Evolutionary conservation across 768 basidiomycete species (phyloP).

Genomic region (Omphalotus guepiniiformis): DNA sequence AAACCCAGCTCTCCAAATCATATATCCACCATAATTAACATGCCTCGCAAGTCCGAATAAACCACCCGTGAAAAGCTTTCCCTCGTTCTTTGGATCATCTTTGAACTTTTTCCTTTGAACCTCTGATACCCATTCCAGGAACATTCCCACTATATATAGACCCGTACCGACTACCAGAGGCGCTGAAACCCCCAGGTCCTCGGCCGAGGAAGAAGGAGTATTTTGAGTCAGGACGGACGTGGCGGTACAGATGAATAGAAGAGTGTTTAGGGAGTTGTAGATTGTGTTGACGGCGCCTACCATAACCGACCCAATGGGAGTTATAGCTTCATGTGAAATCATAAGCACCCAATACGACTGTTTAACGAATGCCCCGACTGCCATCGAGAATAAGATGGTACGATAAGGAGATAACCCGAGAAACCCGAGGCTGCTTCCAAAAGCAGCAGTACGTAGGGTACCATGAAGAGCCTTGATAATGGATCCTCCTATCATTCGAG

Average conservation of each 20-base stretch:
- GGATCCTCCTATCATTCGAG: neutral
- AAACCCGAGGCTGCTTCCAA: neutral
- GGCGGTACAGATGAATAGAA: neutral
- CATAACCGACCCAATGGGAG: neutral
- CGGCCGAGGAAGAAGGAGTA: neutral
- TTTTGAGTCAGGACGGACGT: slow-evolving; percentile 2
- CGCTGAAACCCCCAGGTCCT: neutral
- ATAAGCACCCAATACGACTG: neutral
- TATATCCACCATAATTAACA: slow-evolving; percentile 21
- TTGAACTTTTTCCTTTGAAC: slow-evolving; percentile 6
- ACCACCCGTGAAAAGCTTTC: slow-evolving; percentile 18
- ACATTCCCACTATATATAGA: neutral
- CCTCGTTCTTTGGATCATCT: slow-evolving; percentile 8
- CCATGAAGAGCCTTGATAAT: neutral
- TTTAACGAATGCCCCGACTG: slow-evolving; percentile 2
- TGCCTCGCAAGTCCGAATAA: slow-evolving; percentile 21
- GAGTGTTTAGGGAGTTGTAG: neutral
- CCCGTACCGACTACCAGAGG: neutral
- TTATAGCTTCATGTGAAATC: neutral
- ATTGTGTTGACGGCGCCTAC: neutral
- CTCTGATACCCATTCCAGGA: slow-evolving; percentile 3
- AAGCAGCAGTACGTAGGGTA: neutral
- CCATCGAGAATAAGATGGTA: slow-evolving; percentile 3
- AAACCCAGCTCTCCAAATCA: slow-evolving; percentile 20
- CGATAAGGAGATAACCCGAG: slow-evolving; percentile 3